Conservation (phyloP, 208 protist species). For the Trypanosoma brucei region DNA sequence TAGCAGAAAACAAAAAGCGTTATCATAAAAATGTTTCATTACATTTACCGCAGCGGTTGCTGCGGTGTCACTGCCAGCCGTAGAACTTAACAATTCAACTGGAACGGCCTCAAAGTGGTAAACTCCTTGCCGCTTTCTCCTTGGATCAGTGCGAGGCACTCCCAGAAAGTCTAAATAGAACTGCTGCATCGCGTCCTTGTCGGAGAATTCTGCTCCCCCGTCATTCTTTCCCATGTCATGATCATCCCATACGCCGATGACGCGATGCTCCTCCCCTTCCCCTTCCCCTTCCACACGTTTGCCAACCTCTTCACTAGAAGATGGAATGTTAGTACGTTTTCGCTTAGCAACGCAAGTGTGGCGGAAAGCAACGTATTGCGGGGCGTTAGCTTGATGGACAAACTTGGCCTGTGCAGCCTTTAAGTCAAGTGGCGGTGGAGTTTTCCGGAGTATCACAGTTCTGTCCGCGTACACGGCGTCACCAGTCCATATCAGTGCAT, state of each 20-base stretch:
- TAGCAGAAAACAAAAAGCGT: conserved; percentile 61
- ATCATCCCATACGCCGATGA: conserved; percentile 85
- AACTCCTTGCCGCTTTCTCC: conserved; percentile 59
- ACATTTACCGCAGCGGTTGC: not conserved
- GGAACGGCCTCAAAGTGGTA: conserved; percentile 54
- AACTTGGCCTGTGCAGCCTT: conserved; percentile 52
- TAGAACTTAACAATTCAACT: conserved; percentile 30
- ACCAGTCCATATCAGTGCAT: conserved; percentile 77
- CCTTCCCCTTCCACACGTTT: not conserved
- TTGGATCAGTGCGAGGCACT: conserved; percentile 27
- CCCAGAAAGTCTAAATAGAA: conserved; percentile 79
- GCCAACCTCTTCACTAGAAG: not conserved
- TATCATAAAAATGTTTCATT: conserved; percentile 35
- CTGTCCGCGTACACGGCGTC: conserved; percentile 85
- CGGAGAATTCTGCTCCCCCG: conserved; percentile 56
- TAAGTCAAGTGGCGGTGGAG: conserved; percentile 26
- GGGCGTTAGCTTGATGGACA: conserved; percentile 39
- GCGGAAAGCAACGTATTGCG: conserved; percentile 62
- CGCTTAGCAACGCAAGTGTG: conserved; percentile 32
- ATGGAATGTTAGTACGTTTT: not conserved
- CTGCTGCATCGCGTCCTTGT: conserved; percentile 51
- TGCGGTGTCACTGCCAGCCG: not conserved
- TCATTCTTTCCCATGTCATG: conserved; percentile 89
- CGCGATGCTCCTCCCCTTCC: conserved; percentile 15
- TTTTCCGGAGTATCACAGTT: conserved; percentile 11